A percentile compares a stretch with the other conserved stretches of the same genome.
phyloP scores from a whole-genome alignment of 148 eudicot species.

The Spergularia bocconei region DNA sequence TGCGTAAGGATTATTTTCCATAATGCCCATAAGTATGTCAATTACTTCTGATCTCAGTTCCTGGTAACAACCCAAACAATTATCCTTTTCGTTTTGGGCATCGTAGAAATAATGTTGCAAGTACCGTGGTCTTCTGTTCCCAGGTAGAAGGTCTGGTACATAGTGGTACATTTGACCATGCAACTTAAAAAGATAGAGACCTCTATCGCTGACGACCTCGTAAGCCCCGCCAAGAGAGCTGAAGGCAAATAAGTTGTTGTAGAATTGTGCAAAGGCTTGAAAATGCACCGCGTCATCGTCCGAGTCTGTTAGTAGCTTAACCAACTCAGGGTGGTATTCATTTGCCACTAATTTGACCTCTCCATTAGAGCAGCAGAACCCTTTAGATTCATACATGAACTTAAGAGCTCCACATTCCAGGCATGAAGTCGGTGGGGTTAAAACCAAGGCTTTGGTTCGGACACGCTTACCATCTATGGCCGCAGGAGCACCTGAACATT shows the following conservation, averaged over 20 bases:
- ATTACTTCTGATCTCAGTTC: background rate
- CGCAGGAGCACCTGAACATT: background rate
- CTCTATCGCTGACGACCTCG: background rate
- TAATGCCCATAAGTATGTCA: background rate
- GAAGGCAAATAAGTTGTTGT: constrained; percentile 2
- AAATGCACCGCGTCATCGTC: background rate
- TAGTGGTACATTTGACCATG: background rate
- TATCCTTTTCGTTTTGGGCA: background rate
- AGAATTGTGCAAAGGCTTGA: background rate
- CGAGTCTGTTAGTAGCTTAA: background rate
- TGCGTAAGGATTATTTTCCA: constrained; percentile 5
- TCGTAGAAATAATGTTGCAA: background rate
- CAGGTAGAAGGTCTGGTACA: background rate
- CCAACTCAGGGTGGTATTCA: background rate
- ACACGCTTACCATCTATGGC: background rate
- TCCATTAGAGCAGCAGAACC: background rate
- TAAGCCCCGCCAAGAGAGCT: background rate
- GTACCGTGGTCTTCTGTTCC: background rate
- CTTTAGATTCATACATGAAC: too few relatives aligned
- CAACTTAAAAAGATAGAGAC: background rate
- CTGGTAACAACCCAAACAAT: too few relatives aligned
- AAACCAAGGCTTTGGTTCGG: background rate
- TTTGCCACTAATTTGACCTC: background rate
- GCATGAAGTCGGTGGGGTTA: background rate
- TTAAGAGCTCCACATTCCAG: background rate